phyloP scores from a whole-genome alignment of 2,329 filamentous ascomycete species.

The Diaporthe sp. region DNA sequence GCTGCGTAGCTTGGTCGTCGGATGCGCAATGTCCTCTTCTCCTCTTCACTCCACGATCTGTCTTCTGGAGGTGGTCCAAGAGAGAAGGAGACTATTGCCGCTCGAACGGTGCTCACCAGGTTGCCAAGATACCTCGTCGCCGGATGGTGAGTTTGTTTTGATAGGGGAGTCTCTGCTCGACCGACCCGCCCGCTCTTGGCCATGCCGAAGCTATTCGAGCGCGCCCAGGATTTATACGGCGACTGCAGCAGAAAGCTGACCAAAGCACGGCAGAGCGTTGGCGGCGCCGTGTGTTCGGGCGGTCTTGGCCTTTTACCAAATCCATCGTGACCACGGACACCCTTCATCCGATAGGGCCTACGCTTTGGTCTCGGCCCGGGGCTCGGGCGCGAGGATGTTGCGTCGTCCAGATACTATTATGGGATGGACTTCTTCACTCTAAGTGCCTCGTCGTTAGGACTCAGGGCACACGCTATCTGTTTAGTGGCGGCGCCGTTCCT shows the following conservation, averaged over 20 bases:
- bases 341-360: background rate
- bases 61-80: background rate
- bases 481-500: slow-evolving; percentile 16
- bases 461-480: background rate
- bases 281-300: background rate
- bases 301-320: slow-evolving; percentile 16
- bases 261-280: slow-evolving; percentile 6
- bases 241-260: slow-evolving; percentile 12
- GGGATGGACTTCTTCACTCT: background rate
- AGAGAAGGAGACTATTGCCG: background rate
- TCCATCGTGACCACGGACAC: background rate
- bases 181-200: background rate
- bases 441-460: background rate
- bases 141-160: background rate
- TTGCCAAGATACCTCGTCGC: background rate
- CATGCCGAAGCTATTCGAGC: slow-evolving; percentile 7
- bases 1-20: background rate
- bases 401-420: slow-evolving; percentile 9
- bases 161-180: background rate
- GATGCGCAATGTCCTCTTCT: background rate
- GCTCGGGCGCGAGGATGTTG: slow-evolving; percentile 1
- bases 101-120: background rate
- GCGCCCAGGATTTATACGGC: background rate
- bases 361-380: slow-evolving; percentile 19
- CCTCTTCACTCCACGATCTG: background rate